A percentile compares a stretch with the other conserved stretches of the same genome.
phyloP scores from a whole-genome alignment of 1,284 basidiomycete species.

The Trichosporon sp. region DNA sequence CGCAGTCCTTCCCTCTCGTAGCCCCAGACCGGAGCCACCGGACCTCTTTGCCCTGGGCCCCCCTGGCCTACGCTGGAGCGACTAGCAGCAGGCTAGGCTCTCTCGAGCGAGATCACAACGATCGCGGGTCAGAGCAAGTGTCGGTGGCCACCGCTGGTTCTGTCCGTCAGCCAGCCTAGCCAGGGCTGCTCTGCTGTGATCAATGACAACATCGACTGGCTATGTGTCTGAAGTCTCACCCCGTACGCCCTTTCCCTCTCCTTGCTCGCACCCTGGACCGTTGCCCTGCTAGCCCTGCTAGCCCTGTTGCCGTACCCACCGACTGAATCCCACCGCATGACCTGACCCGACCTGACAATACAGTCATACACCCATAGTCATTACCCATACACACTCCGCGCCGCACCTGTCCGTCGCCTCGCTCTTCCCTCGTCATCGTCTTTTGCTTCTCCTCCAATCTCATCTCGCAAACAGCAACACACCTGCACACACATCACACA shows the following conservation, averaged over 20 bases:
- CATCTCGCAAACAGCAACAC: conserved; percentile 4
- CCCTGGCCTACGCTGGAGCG: background rate
- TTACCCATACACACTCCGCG: background rate
- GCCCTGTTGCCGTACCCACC: background rate
- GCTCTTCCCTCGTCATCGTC: conserved; percentile 1
- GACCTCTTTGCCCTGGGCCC: background rate
- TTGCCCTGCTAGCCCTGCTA: background rate
- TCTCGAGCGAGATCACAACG: background rate
- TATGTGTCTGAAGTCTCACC: background rate
- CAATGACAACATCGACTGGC: conserved; percentile 3
- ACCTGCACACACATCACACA: background rate
- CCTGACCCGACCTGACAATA: conserved; percentile 9
- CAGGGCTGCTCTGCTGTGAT: background rate
- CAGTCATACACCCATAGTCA: background rate
- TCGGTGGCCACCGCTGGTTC: background rate
- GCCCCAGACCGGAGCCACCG: too few species aligned
- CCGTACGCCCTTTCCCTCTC: background rate
- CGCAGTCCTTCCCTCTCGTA: background rate
- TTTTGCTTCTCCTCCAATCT: background rate
- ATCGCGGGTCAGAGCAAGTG: background rate
- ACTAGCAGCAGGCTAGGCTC: background rate
- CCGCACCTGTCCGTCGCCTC: background rate
- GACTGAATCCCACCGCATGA: conserved; percentile 14
- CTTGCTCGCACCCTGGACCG: background rate
- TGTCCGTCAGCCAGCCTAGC: background rate